Evolutionary conservation across 768 basidiomycete species (phyloP), one percentile per base, ranked within the genome.

Genomic region (Trametes elegans): DNA sequence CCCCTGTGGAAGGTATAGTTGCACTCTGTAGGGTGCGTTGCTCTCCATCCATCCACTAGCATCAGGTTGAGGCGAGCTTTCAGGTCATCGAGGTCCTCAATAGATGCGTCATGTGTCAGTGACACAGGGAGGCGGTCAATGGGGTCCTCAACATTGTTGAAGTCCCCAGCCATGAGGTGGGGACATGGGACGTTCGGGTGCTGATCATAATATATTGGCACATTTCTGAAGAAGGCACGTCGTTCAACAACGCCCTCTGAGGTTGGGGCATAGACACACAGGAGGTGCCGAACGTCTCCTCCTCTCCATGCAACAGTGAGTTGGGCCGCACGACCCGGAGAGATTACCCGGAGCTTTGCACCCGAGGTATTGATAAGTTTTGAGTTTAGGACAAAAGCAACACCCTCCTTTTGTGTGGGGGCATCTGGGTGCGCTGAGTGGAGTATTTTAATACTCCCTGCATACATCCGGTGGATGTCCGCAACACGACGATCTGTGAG

Each of bases 331-430:
- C 43, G 2, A 18, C 43, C 43, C 11, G 27, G 26, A 7, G 31
- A 6, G n/a, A 45, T 6, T 0, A 29, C 28, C 21, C 5, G 23
- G 14, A 31, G 7, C n/a, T n/a, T 18, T 18, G 28, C 27, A 4
- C n/a, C 43, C 10, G 14, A 16, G 1, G 14, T 19, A 18, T 18
- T 45, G 43, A 45, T 18, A 3, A 45, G 11, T 18, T 45, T 45
- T 10, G 5, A 18, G 28, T 45, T 51, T 21, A 51, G 49, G 26
- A 51, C 39, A 7, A 51, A n/a, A n/a, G n/a, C n/a, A n/a, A n/a
- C 38, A 5, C 38, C 38, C 31, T 45, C 53, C 23, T 34, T 55
- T n/a, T 38, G 36, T 10, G 53, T 47, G 6, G 53, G 53, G 8
- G 35, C 18, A 0, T 14, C 2, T 10, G 26, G 45, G 38, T 55